These are phyloP conservation scores for Erysiphe pisi DNA, from an alignment of 2,329 filamentous ascomycete genomes.

Conservation along the genomic window DNA sequence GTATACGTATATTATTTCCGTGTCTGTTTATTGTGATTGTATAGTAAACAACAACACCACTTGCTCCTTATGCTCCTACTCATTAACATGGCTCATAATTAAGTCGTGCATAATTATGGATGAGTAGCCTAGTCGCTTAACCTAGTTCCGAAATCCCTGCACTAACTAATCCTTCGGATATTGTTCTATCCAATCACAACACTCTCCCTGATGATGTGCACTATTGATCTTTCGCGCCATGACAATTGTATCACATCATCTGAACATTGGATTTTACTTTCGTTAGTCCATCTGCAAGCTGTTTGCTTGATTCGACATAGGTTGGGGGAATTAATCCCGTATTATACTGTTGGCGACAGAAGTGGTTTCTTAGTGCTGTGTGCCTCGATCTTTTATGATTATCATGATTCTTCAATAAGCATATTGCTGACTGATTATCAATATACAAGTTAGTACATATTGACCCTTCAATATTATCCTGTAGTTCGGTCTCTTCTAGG, in stretches of 20 bases:
- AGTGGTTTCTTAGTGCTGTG: slow-evolving; percentile 6
- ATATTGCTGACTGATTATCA: slow-evolving; percentile 25
- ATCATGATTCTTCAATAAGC: slow-evolving; percentile 19
- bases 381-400: slow-evolving; percentile 19
- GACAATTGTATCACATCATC: too few species aligned
- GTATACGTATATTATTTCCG: too few species aligned
- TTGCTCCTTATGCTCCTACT: not conserved
- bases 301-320: not conserved
- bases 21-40: not conserved
- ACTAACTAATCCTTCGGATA: not conserved
- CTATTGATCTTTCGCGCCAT: too few species aligned
- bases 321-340: not conserved
- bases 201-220: not conserved
- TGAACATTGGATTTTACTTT: not conserved
- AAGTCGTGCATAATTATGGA: not conserved
- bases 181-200: slow-evolving; percentile 2
- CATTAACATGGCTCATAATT: not conserved
- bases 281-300: slow-evolving; percentile 20
- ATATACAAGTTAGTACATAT: slow-evolving; percentile 3
- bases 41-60: not conserved
- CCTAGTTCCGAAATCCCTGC: not conserved
- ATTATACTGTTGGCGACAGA: slow-evolving; percentile 22
- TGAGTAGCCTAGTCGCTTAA: not conserved
- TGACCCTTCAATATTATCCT: slow-evolving; percentile 3
- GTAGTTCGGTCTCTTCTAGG: not conserved